Base-by-base conservation (phyloP, 768 basidiomycete species). In the Lactarius evosmus region DNA sequence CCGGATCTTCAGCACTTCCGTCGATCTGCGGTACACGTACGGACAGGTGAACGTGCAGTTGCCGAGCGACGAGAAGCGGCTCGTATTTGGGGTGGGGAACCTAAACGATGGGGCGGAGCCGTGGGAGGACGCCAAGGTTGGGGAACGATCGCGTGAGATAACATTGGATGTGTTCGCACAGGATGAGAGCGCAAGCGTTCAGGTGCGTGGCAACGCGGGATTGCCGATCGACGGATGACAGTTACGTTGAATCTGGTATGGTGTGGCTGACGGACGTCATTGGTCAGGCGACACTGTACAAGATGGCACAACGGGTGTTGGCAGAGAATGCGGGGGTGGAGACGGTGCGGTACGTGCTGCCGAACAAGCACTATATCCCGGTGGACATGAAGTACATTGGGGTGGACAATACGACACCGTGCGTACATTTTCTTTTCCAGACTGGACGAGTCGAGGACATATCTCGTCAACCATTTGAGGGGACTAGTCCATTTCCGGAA, bases 291-390 rank as follows among this genome's bases (percentile, higher is more conserved):
- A 97, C 95, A 30, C 77, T 96, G 56, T 95, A 87, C 82, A 91
- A 89, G 77, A 95, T 95, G 86, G 91, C 82, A 0, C 82, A 89
- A 66, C 80, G 81, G 2, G 79, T 98, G 67, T 76, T 97, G 32
- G 75, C 75, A 1, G 85, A 89, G 73, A 88, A 93, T 70, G 73
- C 74, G 2, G 77, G 77, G 2, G 79, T 97, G 14, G 72, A 80
- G 49, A 75, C 74, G 2, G 88, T 91, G 34, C 79, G 81, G 16
- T 97, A 96, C 75, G 74, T 77, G 49, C 80, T 97, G 3, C 95
- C 96, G 2, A 98, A 98, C 79, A 93, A 95, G 76, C 95, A 97
- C 72, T 98, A 96, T 74, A 83, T 97, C 69, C 90, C 91, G 0
- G 91, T 95, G 53, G 85, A 91, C 73, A 88, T 93, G 86, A 75